phyloP scores from a whole-genome alignment of 306 rosid genomes.

The Vigna mungo region DNA sequence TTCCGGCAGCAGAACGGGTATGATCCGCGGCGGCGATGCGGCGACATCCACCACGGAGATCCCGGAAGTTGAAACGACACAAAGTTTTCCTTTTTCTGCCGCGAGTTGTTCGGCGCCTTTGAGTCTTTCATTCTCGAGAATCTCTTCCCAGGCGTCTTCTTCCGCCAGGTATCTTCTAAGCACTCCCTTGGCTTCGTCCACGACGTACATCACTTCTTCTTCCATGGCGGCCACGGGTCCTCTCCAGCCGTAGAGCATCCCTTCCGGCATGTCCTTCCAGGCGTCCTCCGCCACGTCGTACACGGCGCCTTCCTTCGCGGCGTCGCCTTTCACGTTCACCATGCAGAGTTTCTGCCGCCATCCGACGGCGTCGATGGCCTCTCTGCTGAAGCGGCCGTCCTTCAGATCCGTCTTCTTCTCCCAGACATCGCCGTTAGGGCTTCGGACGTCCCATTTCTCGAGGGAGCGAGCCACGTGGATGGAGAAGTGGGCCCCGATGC shows the following conservation, averaged over 20 bases:
- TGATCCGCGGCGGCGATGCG: slow-evolving; percentile 43
- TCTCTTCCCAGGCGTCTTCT: slow-evolving; percentile 65
- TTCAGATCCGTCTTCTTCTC: slow-evolving; percentile 53
- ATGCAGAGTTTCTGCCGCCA: slow-evolving; percentile 81
- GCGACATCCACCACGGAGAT: slow-evolving; percentile 68
- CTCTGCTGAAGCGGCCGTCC: slow-evolving; percentile 75
- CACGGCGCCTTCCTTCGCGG: slow-evolving; percentile 64
- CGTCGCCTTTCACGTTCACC: slow-evolving; percentile 79
- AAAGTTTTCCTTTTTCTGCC: slow-evolving; percentile 63
- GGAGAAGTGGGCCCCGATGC: slow-evolving; percentile 76
- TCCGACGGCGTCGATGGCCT: slow-evolving; percentile 84
- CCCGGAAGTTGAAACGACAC: slow-evolving; percentile 58
- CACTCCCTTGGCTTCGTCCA: slow-evolving; percentile 66
- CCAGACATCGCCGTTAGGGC: slow-evolving; percentile 38
- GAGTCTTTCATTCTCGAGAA: slow-evolving; percentile 50
- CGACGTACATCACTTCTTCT: slow-evolving; percentile 70
- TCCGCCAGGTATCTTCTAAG: slow-evolving; percentile 53
- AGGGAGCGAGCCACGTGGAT: slow-evolving; percentile 57
- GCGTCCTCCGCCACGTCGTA: slow-evolving; percentile 61
- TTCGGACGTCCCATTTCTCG: slow-evolving; percentile 57
- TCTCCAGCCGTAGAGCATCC: slow-evolving; percentile 81
- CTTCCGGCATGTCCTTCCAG: slow-evolving; percentile 82
- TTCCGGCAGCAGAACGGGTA: slow-evolving; percentile 59
- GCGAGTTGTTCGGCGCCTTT: slow-evolving; percentile 74
- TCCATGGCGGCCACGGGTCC: slow-evolving; percentile 96